Evolutionary conservation across 2,329 filamentous ascomycete species (phyloP).

Genomic region (Paraphaeosphaeria sporulosa): DNA sequence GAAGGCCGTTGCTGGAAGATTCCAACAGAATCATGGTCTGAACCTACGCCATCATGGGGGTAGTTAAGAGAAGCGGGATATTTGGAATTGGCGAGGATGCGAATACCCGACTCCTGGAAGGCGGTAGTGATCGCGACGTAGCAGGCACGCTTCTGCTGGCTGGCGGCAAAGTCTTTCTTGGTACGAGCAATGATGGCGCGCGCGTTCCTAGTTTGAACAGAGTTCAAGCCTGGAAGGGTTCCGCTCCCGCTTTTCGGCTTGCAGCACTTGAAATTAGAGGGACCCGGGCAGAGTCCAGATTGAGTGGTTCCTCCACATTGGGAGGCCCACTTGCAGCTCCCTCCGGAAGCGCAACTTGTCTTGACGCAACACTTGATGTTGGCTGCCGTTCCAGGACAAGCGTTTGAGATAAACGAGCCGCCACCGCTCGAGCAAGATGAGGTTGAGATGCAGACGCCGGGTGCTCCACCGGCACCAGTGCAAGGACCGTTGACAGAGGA

Average conservation of each 20-base stretch:
- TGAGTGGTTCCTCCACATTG: conserved; percentile 12
- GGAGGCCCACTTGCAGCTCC: conserved; percentile 12
- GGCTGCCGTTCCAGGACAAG: background rate
- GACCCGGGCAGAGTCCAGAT: conserved; percentile 15
- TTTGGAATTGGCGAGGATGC: conserved; percentile 12
- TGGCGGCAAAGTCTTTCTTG: conserved; percentile 3
- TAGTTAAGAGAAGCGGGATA: conserved; percentile 10
- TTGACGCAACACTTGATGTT: conserved; percentile 14
- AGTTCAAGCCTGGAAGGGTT: conserved; percentile 12
- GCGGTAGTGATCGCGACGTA: conserved; percentile 16
- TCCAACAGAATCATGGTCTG: conserved; percentile 16
- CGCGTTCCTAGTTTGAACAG: conserved; percentile 11
- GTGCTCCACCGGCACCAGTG: conserved; percentile 6
- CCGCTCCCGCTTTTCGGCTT: background rate
- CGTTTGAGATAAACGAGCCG: conserved; percentile 11
- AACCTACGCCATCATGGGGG: conserved; percentile 16
- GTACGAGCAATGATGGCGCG: conserved; percentile 13
- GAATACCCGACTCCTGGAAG: conserved; percentile 11
- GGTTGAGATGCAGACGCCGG: conserved; percentile 14
- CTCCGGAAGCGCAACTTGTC: conserved; percentile 6
- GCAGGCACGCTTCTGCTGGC: conserved; percentile 16
- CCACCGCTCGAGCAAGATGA: conserved; percentile 8
- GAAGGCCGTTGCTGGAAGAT: conserved; percentile 17
- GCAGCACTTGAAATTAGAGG: conserved; percentile 16
- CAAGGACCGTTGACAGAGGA: conserved; percentile 12